phyloP scores from a whole-genome alignment of 306 rosid genomes.

The Sechiopsis laciniata region DNA sequence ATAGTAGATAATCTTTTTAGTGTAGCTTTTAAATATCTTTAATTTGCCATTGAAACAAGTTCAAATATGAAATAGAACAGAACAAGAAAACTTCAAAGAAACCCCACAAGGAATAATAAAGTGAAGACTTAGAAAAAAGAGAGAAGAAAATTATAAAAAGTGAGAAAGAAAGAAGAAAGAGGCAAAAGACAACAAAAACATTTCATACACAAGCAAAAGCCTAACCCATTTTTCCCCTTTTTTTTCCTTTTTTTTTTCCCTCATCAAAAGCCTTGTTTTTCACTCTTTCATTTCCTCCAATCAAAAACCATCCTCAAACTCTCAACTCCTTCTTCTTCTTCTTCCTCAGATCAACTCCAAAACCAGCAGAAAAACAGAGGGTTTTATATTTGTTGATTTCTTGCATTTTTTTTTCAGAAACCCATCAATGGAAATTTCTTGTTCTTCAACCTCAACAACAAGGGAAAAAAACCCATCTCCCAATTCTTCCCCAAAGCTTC shows the following conservation, averaged over 20 bases:
- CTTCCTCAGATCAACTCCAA: background rate
- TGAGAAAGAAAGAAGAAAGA: background rate
- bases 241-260: background rate
- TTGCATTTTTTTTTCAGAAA: background rate
- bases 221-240: background rate
- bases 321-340: background rate
- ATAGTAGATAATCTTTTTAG: background rate
- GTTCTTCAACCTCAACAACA: slow-evolving; percentile 32
- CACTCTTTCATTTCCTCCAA: slow-evolving; percentile 20
- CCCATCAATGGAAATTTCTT: slow-evolving; percentile 56
- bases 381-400: background rate
- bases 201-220: slow-evolving; percentile 12
- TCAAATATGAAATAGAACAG: background rate
- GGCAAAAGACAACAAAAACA: slow-evolving; percentile 10
- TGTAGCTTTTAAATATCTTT: background rate
- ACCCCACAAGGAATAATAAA: background rate
- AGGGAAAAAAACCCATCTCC: slow-evolving; percentile 46
- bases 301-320: background rate
- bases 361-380: background rate
- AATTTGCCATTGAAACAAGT: background rate
- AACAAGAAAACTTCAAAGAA: background rate
- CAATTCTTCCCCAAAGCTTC: slow-evolving; percentile 51
- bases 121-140: background rate
- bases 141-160: background rate
- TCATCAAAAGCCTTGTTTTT: slow-evolving; percentile 20